Evolutionary conservation across 306 rosid genomes (phyloP).

Genomic region (Alnus glutinosa): DNA sequence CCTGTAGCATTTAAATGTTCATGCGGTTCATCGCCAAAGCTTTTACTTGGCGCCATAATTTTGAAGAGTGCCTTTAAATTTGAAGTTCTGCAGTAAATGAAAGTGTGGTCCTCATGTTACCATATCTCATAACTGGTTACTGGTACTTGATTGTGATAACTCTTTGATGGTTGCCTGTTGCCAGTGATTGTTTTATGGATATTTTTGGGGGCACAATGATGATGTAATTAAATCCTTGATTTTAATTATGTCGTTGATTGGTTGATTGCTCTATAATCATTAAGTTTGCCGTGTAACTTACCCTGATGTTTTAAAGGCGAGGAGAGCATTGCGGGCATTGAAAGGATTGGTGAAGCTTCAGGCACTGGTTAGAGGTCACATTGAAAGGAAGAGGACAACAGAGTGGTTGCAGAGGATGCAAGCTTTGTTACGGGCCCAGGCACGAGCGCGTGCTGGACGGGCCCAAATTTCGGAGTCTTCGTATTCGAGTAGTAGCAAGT

Average conservation of each 20-base stretch:
- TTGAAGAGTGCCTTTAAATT: conserved; percentile 5
- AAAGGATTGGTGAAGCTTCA: conserved; percentile 86
- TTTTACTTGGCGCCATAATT: conserved; percentile 34
- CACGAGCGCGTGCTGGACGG: conserved; percentile 46
- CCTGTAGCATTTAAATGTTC: conserved; percentile 28
- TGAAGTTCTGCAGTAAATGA: background rate
- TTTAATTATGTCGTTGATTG: background rate
- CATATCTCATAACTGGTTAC: background rate
- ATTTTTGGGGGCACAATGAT: background rate
- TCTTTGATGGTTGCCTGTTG: background rate
- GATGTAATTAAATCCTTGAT: background rate
- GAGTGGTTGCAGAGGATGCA: conserved; percentile 69
- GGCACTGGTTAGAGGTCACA: conserved; percentile 81
- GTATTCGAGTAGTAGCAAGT: conserved; percentile 41
- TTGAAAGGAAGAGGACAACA: conserved; percentile 67
- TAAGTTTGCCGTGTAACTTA: background rate
- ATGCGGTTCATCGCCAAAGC: background rate
- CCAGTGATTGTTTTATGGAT: no score
- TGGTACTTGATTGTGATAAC: background rate
- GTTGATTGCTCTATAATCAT: background rate
- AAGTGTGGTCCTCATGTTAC: conserved; percentile 11
- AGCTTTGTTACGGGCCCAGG: conserved; percentile 52
- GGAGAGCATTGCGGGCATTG: conserved; percentile 78
- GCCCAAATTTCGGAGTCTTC: conserved; percentile 37
- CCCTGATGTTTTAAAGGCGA: conserved; percentile 50